Percentiles rank a stretch among this genome's conserved stretches.
These are phyloP conservation scores for Monosporozyma siamensis DNA, from an alignment of 805 yeast species.

Conservation along the genomic window DNA sequence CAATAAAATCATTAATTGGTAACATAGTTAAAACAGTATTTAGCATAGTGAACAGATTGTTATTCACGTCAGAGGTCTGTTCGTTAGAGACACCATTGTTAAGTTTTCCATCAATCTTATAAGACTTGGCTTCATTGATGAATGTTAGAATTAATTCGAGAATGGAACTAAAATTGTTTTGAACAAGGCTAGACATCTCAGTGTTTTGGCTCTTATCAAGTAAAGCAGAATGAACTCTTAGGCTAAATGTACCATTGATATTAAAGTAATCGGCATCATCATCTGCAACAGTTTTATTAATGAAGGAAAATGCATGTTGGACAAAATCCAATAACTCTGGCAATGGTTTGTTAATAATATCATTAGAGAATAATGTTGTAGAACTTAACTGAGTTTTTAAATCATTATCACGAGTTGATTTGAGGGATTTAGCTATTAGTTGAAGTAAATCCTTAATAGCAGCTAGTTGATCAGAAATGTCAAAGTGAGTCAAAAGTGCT, in stretches of 20 bases:
- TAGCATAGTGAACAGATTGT: constrained; percentile 45
- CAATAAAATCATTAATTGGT: constrained; percentile 66
- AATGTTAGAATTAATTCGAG: constrained; percentile 20
- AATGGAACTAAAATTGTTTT: constrained; percentile 19
- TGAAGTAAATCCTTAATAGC: constrained; percentile 44
- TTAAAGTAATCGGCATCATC: constrained; percentile 24
- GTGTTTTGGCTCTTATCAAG: constrained; percentile 31
- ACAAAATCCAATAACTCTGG: constrained; percentile 42
- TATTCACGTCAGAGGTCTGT: constrained; percentile 27
- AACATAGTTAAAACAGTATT: constrained; percentile 56
- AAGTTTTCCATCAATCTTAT: not conserved
- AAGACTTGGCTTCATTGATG: constrained; percentile 10
- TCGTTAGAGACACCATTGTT: constrained; percentile 12
- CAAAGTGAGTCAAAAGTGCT: constrained; percentile 58
- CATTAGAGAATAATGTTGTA: constrained; percentile 56
- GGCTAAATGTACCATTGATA: constrained; percentile 34
- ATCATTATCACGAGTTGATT: constrained; percentile 27
- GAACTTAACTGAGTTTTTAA: constrained; percentile 34
- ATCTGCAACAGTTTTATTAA: constrained; percentile 42
- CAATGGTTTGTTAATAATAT: constrained; percentile 41
- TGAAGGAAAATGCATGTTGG: constrained; percentile 44
- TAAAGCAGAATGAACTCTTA: constrained; percentile 45
- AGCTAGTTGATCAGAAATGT: constrained; percentile 55
- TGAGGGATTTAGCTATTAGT: constrained; percentile 35
- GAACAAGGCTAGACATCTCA: constrained; percentile 10